Evolutionary conservation across 352 stramenopile species (phyloP).

Genomic region (Phytopythium sindhum): DNA sequence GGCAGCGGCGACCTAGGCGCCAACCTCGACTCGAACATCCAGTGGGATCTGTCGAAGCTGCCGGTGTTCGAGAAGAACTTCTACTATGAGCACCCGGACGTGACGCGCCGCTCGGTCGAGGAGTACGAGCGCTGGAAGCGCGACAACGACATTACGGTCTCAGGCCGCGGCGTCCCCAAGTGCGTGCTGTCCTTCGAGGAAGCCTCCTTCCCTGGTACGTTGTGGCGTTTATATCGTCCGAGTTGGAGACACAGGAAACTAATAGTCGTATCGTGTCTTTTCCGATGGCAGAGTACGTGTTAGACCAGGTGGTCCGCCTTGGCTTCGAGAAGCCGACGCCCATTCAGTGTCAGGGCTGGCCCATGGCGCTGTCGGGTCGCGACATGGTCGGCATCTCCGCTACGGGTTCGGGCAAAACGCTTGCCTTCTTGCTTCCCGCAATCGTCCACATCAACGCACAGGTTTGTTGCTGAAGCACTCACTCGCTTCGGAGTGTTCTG

Average conservation of each 20-base stretch:
- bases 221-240: background rate
- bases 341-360: conserved; percentile 95
- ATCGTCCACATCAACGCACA: conserved; percentile 99
- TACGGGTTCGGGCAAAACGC: conserved; percentile 97
- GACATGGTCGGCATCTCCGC: conserved; percentile 99
- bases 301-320: conserved; percentile 96
- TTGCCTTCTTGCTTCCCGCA: conserved; percentile 98
- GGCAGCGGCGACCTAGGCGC: conserved; percentile 79
- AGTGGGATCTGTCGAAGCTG: conserved; percentile 94
- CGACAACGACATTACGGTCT: conserved; percentile 93
- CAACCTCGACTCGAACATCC: conserved; percentile 90
- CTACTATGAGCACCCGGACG: conserved; percentile 98
- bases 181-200: conserved; percentile 95
- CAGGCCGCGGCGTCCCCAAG: conserved; percentile 97
- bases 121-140: conserved; percentile 92
- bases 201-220: conserved; percentile 81
- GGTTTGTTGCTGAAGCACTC: conserved; percentile 78
- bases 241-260: background rate
- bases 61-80: conserved; percentile 99
- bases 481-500: background rate
- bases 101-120: conserved; percentile 86
- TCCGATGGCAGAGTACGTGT: conserved; percentile 87
- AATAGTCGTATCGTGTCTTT: background rate
- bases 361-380: conserved; percentile 96
- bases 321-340: conserved; percentile 95